Evolutionary conservation across 1,284 basidiomycete species (phyloP), one percentile per base, ranked within the genome.

Genomic region (Apiotrichum gamsii): DNA sequence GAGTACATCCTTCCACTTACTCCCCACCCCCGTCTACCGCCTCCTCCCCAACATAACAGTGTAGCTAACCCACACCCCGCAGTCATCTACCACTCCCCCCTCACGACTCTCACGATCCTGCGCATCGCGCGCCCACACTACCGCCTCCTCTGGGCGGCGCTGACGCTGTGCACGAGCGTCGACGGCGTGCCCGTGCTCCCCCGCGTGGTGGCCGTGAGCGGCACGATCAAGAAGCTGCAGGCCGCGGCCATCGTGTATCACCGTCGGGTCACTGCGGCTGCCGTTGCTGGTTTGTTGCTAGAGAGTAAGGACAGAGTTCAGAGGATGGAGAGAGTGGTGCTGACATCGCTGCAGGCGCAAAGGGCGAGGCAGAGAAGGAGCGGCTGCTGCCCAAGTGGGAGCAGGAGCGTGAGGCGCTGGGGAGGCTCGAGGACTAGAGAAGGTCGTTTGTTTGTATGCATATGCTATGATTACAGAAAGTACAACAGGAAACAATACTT

Each of bases 211-310:
- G 67, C 58, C 9, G 60, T 72, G 11, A 64, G 62, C 39, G 69
- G 69, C 1, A 72, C 69, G 3, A 65, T 72, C 51, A 63, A 62
- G 47, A 72, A 70, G 45, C 49, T 65, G n/a, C 62, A 68, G 48
- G 59, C 62, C 23, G 46, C 56, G 0, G 68, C 64, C 4, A 64
- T 68, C 32, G 58, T 53, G 15, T 64, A 70, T 51, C 67, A 72
- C 51, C 57, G 69, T 3, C 42, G 51, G 11, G 52, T 66, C 14
- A 60, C 62, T 1, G 39, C 42, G 19, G 47, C 43, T 57, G 49
- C 47, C 57, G 47, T 58, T 4, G 57, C 57, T 18, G 49, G 43
- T 2, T 32, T 59, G 23, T 41, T 53, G 9, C 45, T 39, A 25
- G 38, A 51, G 34, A 48, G 49, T 53, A 43, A 46, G 50, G 13